Percentiles rank a stretch among this genome's conserved stretches.
phyloP scores from a whole-genome alignment of 2,329 filamentous ascomycete genomes.

The Hypoxylon sp. region DNA sequence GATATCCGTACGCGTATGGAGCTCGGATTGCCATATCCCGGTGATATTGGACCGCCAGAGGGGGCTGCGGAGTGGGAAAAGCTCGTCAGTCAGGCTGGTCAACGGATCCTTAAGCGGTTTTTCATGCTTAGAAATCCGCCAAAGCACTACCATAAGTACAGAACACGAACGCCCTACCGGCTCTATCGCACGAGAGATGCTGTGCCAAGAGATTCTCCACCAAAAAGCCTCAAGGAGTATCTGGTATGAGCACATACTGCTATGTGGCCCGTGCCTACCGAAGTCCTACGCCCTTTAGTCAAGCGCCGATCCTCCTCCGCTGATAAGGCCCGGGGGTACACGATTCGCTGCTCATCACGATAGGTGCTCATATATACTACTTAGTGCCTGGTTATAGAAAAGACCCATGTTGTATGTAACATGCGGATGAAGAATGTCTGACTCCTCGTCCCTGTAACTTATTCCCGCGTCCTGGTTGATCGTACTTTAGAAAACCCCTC shows the following conservation, averaged over 20 bases:
- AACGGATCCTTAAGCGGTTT: constrained; percentile 45
- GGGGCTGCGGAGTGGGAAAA: constrained; percentile 46
- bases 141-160: constrained; percentile 46
- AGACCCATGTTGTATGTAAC: neutral
- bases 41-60: constrained; percentile 34
- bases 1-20: constrained; percentile 38
- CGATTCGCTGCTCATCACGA: neutral
- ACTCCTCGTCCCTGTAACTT: neutral
- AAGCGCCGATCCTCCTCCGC: constrained; percentile 10
- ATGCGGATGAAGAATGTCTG: neutral
- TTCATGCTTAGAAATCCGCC: constrained; percentile 49
- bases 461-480: neutral
- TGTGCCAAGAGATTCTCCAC: too few species aligned
- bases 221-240: too few species aligned
- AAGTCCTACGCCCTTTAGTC: constrained; percentile 5
- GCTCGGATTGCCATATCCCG: constrained; percentile 44
- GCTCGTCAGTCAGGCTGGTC: constrained; percentile 47
- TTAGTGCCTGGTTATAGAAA: neutral
- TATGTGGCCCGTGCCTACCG: neutral
- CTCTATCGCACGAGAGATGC: constrained; percentile 43
- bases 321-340: neutral
- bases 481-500: neutral
- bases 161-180: constrained; percentile 46
- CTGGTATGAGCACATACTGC: too few species aligned
- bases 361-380: neutral